Conservation (phyloP, 1,284 basidiomycete genomes). For the Bondarzewia mesenterica region DNA sequence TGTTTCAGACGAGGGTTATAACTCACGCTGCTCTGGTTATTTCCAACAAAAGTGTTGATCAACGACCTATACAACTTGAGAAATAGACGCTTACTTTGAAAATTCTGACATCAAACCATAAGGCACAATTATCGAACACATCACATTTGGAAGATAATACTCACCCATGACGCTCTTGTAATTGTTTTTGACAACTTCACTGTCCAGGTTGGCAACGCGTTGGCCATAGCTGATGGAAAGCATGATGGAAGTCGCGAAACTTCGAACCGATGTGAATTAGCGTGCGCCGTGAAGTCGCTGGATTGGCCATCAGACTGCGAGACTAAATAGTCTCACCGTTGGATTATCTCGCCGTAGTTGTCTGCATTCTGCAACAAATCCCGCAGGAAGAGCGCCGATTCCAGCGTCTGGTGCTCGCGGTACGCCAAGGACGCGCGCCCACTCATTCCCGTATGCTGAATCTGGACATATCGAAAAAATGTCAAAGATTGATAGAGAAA, state of each 20-base stretch:
- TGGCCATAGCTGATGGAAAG: constrained; percentile 25
- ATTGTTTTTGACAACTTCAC: constrained; percentile 19
- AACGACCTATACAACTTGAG: no score
- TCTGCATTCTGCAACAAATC: constrained; percentile 7
- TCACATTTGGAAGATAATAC: no score
- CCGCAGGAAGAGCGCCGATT: constrained; percentile 11
- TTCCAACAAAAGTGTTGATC: no score
- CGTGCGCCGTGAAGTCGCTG: no score
- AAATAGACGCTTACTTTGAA: no score
- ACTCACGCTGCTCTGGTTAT: no score
- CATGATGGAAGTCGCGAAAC: constrained; percentile 24
- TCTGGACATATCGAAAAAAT: constrained; percentile 1
- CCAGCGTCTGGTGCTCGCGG: constrained; percentile 13
- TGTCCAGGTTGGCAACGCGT: constrained; percentile 20
- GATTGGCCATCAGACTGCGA: background rate
- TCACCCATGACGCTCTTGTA: constrained; percentile 6
- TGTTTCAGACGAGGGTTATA: no score
- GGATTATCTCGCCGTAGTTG: constrained; percentile 1
- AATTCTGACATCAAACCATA: no score
- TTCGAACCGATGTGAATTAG: constrained; percentile 5
- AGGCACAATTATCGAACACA: no score
- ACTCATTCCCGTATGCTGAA: constrained; percentile 14
- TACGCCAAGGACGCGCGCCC: constrained; percentile 9
- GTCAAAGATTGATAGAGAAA: background rate
- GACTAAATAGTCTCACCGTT: constrained; percentile 8